phyloP scores from a whole-genome alignment of 495 filamentous ascomycete species.

The Penicillium paxilli region DNA sequence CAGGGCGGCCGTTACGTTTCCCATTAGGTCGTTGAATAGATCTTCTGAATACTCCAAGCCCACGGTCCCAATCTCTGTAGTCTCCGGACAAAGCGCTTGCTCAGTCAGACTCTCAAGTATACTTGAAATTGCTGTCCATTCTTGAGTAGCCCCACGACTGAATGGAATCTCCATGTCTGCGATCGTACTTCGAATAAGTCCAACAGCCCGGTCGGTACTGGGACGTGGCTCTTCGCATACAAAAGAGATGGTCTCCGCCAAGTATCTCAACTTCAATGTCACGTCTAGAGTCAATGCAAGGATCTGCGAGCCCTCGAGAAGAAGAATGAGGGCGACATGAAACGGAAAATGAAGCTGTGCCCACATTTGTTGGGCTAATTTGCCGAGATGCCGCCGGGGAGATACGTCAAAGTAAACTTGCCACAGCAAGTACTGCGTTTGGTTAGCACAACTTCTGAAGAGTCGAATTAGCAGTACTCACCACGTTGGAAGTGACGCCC shows the following conservation, averaged over 20 bases:
- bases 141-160: constrained; percentile 33
- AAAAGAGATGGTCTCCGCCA: constrained; percentile 39
- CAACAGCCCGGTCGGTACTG: constrained; percentile 21
- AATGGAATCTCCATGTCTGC: constrained; percentile 46
- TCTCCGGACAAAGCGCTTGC: constrained; percentile 28
- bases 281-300: constrained; percentile 42
- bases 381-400: constrained; percentile 40
- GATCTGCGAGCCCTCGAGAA: constrained; percentile 57
- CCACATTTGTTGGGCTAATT: constrained; percentile 62
- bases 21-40: constrained; percentile 32
- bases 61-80: constrained; percentile 2
- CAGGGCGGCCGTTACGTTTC: constrained; percentile 43
- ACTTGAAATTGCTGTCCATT: constrained; percentile 32
- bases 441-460: neutral
- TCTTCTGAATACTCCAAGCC: constrained; percentile 25
- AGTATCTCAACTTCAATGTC: constrained; percentile 39
- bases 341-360: constrained; percentile 69
- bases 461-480: constrained; percentile 26
- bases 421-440: constrained; percentile 61
- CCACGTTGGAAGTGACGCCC: constrained; percentile 45
- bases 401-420: constrained; percentile 71
- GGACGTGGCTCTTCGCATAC: constrained; percentile 44
- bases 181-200: constrained; percentile 39
- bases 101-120: constrained; percentile 34
- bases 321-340: constrained; percentile 63